Base-by-base conservation (phyloP, 768 basidiomycete genomes). In the Boletus speciosus region DNA sequence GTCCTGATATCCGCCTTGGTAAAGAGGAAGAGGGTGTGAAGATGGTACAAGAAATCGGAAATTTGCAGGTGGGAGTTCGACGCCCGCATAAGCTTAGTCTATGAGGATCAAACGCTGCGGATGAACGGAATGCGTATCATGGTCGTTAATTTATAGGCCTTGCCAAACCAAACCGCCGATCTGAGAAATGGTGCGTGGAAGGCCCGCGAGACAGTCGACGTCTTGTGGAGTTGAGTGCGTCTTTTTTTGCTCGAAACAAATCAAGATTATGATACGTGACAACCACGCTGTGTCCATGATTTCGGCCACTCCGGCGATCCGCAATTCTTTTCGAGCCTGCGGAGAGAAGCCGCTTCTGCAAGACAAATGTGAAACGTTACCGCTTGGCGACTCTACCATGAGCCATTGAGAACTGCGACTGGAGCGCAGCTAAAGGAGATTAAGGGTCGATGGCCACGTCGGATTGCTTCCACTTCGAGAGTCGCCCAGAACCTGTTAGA, bases 1-100 rank as follows among this genome's bases (percentile, higher is more conserved):
- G 48, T 59, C 35, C 36, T 25, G 44, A 65, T 50, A 36, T 65
- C 64, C 19, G 60, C 49, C 51, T 59, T 59, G 34, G 62, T 66
- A 12, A 66, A 67, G 16, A 66, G 57, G 45, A 59, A 64, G 19
- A 66, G 44, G 2, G 64, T 65, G 21, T 52, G 35, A 31, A 65
- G 11, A 38, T 66, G 64, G 35, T 55, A 60, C 19, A 27, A n/a
- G n/a, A 57, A 14, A 45, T 43, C 27, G 8, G 4, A 29, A 19
- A 11, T 5, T 6, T 16, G 41, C 15, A 23, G 47, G 21, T 23
- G 21, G 37, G 32, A 15, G 19, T 36, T 11, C 52, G 36, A n/a
- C 21, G 45, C 45, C 25, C 44, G 19, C 45, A 55, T 55, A n/a
- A 29, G 29, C 12, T 35, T 36, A 55, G 23, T 25, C 41, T 2